A percentile compares a stretch with the other conserved stretches of the same genome.
These are phyloP conservation scores for Bryum argenteum DNA, from an alignment of 225 moss, liverwort and hornwort genomes.

Conservation along the genomic window DNA sequence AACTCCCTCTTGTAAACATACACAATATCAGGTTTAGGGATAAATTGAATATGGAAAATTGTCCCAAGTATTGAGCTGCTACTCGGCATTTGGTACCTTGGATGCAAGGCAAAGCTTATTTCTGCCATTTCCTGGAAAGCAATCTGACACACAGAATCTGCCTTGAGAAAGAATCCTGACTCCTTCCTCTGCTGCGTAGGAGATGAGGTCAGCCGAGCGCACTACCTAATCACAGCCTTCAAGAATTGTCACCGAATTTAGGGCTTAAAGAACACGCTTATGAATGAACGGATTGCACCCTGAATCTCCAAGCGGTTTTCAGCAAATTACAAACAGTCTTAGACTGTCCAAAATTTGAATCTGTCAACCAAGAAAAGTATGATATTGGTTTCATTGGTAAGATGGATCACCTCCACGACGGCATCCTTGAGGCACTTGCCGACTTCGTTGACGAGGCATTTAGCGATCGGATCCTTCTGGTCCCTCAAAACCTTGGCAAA, in stretches of 20 bases:
- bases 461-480: constrained; percentile 70
- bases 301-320: too few species aligned
- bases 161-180: constrained; percentile 60
- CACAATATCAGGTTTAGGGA: neutral
- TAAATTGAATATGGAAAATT: neutral
- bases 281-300: too few species aligned
- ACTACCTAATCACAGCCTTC: constrained; percentile 54
- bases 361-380: neutral
- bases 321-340: too few species aligned
- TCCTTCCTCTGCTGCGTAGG: constrained; percentile 75
- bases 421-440: constrained; percentile 79
- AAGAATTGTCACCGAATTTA: neutral
- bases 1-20: neutral
- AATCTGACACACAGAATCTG: constrained; percentile 64
- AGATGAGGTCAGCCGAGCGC: constrained; percentile 71
- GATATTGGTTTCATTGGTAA: neutral
- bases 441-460: constrained; percentile 67
- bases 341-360: too few species aligned
- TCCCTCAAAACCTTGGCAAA: constrained; percentile 76
- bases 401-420: constrained; percentile 64
- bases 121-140: constrained; percentile 80
- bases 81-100: constrained; percentile 45
- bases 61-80: constrained; percentile 8
- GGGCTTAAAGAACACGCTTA: too few species aligned
- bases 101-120: constrained; percentile 77